Evolutionary conservation across 1,284 basidiomycete genomes (phyloP).

Genomic region (Tetrapyrgos nigripes): DNA sequence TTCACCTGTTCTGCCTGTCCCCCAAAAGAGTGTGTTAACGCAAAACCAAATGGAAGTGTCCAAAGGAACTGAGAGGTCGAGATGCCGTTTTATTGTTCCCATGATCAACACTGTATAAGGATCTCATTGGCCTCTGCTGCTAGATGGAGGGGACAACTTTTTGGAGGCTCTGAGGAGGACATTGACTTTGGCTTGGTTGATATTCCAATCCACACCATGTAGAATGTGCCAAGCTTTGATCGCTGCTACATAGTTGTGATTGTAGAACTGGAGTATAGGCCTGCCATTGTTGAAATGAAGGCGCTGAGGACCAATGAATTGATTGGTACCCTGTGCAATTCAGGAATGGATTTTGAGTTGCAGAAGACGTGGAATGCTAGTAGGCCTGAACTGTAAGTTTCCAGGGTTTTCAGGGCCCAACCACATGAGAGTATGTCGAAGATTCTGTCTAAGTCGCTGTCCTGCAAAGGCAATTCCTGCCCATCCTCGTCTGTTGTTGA

Average conservation of each 20-base stretch:
- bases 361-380: too few relatives aligned
- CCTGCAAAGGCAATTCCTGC: too few relatives aligned
- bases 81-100: not conserved
- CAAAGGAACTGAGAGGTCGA: not conserved
- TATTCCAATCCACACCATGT: conserved; percentile 23
- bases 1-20: too few relatives aligned
- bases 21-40: too few relatives aligned
- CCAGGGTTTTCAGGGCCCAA: too few relatives aligned
- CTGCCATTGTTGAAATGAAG: not conserved
- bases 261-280: conserved; percentile 19
- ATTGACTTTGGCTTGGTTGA: conserved; percentile 12
- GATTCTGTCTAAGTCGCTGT: too few relatives aligned
- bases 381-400: too few relatives aligned
- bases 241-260: conserved; percentile 25
- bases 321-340: not conserved
- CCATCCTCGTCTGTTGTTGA: too few relatives aligned
- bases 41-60: too few relatives aligned
- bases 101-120: conserved; percentile 21
- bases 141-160: conserved; percentile 13
- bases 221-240: conserved; percentile 32
- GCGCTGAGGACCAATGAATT: not conserved
- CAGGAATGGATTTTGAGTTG: not conserved
- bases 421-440: too few relatives aligned
- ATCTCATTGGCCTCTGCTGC: not conserved
- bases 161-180: conserved; percentile 15